Conservation (phyloP, 2,329 filamentous ascomycete species). For the Beauveria sp. region DNA sequence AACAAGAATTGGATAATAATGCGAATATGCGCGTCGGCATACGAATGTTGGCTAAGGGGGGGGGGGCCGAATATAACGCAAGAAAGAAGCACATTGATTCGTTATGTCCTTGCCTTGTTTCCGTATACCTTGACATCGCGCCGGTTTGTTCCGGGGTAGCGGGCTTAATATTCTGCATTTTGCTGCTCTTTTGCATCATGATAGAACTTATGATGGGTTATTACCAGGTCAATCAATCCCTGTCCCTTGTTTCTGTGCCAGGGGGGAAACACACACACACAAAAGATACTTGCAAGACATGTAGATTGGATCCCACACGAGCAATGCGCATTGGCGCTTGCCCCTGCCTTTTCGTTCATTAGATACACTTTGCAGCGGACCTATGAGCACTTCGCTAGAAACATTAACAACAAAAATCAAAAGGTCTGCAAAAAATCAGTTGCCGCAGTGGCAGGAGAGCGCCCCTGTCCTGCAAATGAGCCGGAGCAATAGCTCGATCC, state of each 20-base stretch:
- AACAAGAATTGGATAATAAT: background rate
- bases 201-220: background rate
- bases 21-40: background rate
- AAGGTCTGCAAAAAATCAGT: no score
- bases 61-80: background rate
- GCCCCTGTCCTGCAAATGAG: background rate
- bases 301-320: no score
- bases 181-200: background rate
- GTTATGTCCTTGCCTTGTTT: slow-evolving; percentile 5
- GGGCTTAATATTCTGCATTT: background rate
- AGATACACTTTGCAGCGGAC: no score
- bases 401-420: no score
- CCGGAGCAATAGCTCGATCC: slow-evolving; percentile 11
- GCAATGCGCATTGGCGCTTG: no score
- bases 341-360: no score
- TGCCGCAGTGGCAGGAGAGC: no score
- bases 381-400: no score
- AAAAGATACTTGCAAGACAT: no score
- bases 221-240: no score
- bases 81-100: background rate
- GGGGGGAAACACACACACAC: no score
- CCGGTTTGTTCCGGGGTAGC: background rate
- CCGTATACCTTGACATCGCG: background rate
- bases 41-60: slow-evolving; percentile 2
- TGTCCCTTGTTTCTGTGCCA: background rate